A percentile compares a stretch with the other conserved stretches of the same genome.
These are phyloP conservation scores for Wickerhamomyces bisporus DNA, from an alignment of 805 yeast genomes.

Conservation along the genomic window DNA sequence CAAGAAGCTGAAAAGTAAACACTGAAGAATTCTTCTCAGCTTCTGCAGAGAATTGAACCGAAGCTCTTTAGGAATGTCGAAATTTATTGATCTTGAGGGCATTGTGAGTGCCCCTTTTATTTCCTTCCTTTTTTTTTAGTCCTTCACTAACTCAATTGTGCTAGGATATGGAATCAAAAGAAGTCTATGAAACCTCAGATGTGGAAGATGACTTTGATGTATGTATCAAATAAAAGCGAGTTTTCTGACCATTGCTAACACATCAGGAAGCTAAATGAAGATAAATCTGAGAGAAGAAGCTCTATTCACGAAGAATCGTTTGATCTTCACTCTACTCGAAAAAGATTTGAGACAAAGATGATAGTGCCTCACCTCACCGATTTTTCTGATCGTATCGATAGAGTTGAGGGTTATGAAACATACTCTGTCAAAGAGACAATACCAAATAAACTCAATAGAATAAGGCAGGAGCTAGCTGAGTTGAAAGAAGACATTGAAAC, in stretches of 20 bases:
- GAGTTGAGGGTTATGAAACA: slow-evolving; percentile 28
- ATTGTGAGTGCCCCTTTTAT: slow-evolving; percentile 8
- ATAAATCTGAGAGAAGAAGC: slow-evolving; percentile 12
- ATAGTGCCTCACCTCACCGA: slow-evolving; percentile 21
- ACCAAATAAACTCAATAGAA: slow-evolving; percentile 34
- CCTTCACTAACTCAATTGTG: not conserved
- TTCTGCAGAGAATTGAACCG: too few species aligned
- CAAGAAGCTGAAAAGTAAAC: not conserved
- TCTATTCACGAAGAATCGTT: slow-evolving; percentile 18
- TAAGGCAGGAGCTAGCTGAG: slow-evolving; percentile 35
- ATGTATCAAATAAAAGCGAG: too few species aligned
- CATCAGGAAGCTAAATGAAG: not conserved
- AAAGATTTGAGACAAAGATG: slow-evolving; percentile 24
- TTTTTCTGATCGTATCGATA: slow-evolving; percentile 28
- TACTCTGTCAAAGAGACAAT: slow-evolving; percentile 31
- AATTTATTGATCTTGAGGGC: slow-evolving; percentile 17
- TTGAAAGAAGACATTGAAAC: slow-evolving; percentile 19
- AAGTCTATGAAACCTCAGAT: slow-evolving; percentile 38
- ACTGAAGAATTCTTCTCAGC: too few species aligned
- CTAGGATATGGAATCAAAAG: slow-evolving; percentile 26
- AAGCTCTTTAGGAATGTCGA: slow-evolving; percentile 4
- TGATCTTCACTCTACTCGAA: slow-evolving; percentile 17
- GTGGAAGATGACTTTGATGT: slow-evolving; percentile 37
- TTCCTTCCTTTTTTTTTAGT: not conserved
- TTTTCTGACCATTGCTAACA: not conserved